Base-by-base conservation (phyloP, 352 stramenopile genomes). In the Plasmopara muralis region DNA sequence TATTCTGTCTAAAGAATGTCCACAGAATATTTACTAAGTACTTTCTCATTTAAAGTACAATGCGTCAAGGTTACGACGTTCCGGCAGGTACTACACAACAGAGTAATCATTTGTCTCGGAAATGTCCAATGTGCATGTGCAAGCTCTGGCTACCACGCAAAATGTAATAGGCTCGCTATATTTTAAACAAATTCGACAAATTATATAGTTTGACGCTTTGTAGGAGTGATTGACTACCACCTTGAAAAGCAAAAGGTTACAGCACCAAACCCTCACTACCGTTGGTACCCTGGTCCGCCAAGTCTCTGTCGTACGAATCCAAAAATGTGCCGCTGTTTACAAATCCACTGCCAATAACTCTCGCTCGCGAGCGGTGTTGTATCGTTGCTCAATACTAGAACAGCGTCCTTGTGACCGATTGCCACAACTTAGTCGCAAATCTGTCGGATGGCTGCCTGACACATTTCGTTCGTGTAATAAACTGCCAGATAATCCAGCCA, bases 311-410 rank as follows among this genome's bases (percentile, higher is more conserved):
- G 20, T 25, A 25, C 3, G 20, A 25, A 25, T 25, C 1, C 20
- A 25, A 3, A 38, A 38, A 14, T 14, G 33, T 14, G 33, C 13
- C 33, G 33, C 4, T 41, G 5, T 41, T 41, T 72, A 72, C 60
- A 72, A 60, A 49, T 72, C 64, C 14, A 72, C 60, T 14, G 64
- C 60, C 30, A 66, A 28, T 29, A 55, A 59, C 18, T 66, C 49
- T 18, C 64, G 64, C 28, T 69, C 64, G 15, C 59, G 64, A 20
- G 62, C 14, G 12, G 48, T 50, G 41, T 18, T 47, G 45, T 60
- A 64, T 43, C 50, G 37, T 33, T 66, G 51, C 40, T 72, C 64
- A 35, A 57, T n/a, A 31, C 59, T 68, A 18, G 53, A 47, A 47
- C 55, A 51, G 13, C 64, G 60, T 46, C 47, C 55, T 45, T 51